phyloP scores from a whole-genome alignment of 225 moss, liverwort and hornwort genomes.

The Antitrichia curtipendula region DNA sequence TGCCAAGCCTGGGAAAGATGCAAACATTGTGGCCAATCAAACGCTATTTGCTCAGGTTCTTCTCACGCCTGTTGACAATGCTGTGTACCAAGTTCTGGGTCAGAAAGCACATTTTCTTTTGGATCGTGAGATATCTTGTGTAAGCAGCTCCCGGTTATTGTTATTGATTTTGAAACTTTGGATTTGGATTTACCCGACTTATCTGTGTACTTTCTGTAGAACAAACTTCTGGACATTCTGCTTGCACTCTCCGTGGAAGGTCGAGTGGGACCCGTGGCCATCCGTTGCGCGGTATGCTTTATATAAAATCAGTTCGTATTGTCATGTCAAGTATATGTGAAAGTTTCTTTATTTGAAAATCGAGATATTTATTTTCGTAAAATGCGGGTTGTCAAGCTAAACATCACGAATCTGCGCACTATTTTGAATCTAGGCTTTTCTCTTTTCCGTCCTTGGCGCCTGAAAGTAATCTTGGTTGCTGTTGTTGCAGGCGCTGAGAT shows the following conservation, averaged over 20 bases:
- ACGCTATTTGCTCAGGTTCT: constrained; percentile 83
- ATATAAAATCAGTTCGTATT: background rate
- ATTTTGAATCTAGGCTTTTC: background rate
- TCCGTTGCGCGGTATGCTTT: constrained; percentile 76
- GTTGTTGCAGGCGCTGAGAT: constrained; percentile 66
- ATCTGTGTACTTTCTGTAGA: constrained; percentile 29
- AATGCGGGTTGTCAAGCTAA: background rate
- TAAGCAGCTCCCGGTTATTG: background rate
- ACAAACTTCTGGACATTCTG: constrained; percentile 70
- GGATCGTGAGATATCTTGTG: background rate
- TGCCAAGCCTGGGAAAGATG: constrained; percentile 69
- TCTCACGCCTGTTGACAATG: background rate
- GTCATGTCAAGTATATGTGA: background rate
- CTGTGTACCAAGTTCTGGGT: background rate
- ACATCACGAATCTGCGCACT: background rate
- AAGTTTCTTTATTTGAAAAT: background rate
- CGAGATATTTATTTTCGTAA: background rate
- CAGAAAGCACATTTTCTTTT: background rate
- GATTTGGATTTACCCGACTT: background rate
- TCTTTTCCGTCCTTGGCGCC: background rate
- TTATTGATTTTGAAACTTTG: background rate
- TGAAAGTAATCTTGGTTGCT: background rate
- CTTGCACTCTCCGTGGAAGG: constrained; percentile 81
- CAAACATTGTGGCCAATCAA: constrained; percentile 81
- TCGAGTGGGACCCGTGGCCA: constrained; percentile 76